Evolutionary conservation across 2,329 filamentous ascomycete species (phyloP).

Genomic region (Nothophaeocryptopus gaeumannii): DNA sequence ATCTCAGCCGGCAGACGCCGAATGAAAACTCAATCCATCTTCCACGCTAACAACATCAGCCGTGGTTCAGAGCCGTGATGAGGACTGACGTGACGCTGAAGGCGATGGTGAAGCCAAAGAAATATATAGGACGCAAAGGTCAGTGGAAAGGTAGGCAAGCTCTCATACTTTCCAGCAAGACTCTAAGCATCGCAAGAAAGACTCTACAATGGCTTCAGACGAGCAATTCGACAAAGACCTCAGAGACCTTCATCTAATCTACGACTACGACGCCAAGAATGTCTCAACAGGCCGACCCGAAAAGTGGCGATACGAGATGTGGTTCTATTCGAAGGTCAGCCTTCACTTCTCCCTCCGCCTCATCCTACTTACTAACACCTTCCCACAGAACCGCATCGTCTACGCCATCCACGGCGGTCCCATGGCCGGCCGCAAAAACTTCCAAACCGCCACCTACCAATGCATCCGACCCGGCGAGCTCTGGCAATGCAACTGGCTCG

Average conservation of each 20-base stretch:
- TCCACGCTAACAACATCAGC: neutral
- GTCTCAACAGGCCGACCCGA: constrained; percentile 48
- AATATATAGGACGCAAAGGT: neutral
- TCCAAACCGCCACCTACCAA: constrained; percentile 55
- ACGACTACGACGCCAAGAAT: constrained; percentile 54
- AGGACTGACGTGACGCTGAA: neutral
- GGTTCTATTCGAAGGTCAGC: constrained; percentile 50
- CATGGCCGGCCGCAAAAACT: constrained; percentile 56
- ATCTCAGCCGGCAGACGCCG: no score
- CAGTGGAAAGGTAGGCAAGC: no score
- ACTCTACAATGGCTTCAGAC: constrained; percentile 7
- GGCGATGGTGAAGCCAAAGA: neutral
- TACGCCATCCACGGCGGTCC: constrained; percentile 61
- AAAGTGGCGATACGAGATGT: constrained; percentile 62
- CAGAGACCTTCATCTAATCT: constrained; percentile 54
- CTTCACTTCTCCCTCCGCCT: constrained; percentile 29
- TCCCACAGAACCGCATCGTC: constrained; percentile 45
- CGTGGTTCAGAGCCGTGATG: neutral
- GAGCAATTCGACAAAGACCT: constrained; percentile 51
- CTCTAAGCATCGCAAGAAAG: no score
- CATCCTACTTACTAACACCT: neutral
- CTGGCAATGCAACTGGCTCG: constrained; percentile 61
- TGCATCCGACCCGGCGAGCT: constrained; percentile 57
- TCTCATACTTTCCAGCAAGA: no score
- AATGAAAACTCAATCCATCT: no score